A percentile compares a stretch with the other conserved stretches of the same genome.
Conservation (phyloP, 495 filamentous ascomycete genomes). For the Aspergillus heteromorphus region DNA sequence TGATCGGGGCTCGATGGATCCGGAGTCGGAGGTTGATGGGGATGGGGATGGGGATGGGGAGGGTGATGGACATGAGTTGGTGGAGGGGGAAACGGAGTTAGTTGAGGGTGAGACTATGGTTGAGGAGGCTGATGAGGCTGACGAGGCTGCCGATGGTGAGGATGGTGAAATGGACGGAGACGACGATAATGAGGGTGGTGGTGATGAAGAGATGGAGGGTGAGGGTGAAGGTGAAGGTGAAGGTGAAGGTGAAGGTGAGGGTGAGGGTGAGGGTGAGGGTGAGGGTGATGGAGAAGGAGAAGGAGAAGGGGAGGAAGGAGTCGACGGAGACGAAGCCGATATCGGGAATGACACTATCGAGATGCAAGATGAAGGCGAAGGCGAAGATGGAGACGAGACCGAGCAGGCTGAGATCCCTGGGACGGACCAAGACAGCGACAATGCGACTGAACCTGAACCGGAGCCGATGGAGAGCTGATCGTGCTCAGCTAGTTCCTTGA, state of each 20-base stretch:
- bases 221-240: constrained; percentile 13
- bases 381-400: constrained; percentile 25
- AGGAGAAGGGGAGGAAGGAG: constrained; percentile 10
- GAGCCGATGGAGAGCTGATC: constrained; percentile 1
- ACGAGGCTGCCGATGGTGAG: constrained; percentile 9
- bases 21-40: constrained; percentile 23
- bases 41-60: constrained; percentile 25
- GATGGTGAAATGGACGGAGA: constrained; percentile 11
- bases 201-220: constrained; percentile 11
- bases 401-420: constrained; percentile 5
- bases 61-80: too few species aligned
- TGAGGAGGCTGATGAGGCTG: constrained; percentile 6
- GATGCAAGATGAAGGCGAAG: constrained; percentile 14
- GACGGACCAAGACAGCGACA: constrained; percentile 10
- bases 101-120: constrained; percentile 6
- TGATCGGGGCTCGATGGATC: constrained; percentile 20
- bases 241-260: too few species aligned
- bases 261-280: too few species aligned
- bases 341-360: constrained; percentile 12
- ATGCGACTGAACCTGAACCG: constrained; percentile 9
- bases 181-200: constrained; percentile 9
- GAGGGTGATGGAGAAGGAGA: constrained; percentile 8
- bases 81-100: constrained; percentile 18
- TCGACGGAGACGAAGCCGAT: neutral
- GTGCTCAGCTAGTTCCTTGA: neutral